Base-by-base conservation (phyloP, 306 rosid genomes). In the barrel medic (Medicago truncatula) region DNA sequence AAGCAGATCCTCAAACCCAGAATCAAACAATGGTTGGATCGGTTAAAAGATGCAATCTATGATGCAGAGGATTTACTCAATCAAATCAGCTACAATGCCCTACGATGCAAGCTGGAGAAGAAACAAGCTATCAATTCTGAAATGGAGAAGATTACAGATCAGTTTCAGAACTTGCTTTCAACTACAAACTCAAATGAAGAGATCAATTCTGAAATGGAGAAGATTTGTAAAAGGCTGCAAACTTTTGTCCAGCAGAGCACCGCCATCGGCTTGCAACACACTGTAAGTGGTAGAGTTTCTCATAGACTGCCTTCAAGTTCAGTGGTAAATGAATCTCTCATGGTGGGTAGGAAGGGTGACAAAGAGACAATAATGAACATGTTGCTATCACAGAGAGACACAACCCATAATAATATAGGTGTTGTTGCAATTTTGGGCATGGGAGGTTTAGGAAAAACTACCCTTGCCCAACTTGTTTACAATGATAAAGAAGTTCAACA, bases 391-490 rank as follows among this genome's bases (percentile, higher is more conserved):
- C 0, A 28, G 0, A 61, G 2, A 1, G 67, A 2, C 43, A 61
- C 44, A 7, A 6, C 3, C 8, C 0, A 7, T 15, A 63, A 43
- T 21, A 14, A 47, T n/a, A 62, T 60, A 44, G 76, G 71, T 1
- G 71, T 78, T 11, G 17, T 78, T 46, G 23, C 76, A 34, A 78
- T 78, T 60, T 54, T 49, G 2, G 82, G 69, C 1, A 71, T 71
- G 43, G 76, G 76, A 0, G 76, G 76, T 4, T 4, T 71, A 0
- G 76, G 76, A 0, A 71, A 71, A 71, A 71, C 53, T 0, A 71
- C 76, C 14, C 65, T 67, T 12, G 72, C 72, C 1, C 72, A 67
- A 67, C 39, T 20, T 9, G 6, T 67, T 67, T 67, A 43, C 14
- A 36, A 71, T 6, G 16, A 70, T 52, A 2, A 36, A 7, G 0